Base-by-base conservation (phyloP, 305 asterid species). In the Solanum hybrid region DNA sequence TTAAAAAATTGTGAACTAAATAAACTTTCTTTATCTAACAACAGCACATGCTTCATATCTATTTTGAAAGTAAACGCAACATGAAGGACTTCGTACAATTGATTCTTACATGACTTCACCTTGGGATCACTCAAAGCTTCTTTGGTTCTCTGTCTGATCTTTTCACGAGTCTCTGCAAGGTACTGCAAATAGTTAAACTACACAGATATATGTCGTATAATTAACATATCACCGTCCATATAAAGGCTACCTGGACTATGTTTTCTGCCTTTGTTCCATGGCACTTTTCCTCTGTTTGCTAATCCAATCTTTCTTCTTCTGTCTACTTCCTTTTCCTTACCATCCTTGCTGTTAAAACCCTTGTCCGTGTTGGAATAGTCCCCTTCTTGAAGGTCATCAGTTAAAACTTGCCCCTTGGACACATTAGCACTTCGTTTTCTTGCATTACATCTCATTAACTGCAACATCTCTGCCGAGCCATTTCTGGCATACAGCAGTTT, bases 51-150 rank as follows among this genome's bases (percentile, higher is more conserved):
- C n/a, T 84, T 20, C 16, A 51, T 6, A 84, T 10, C 42, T 57
- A 20, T 85, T 31, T 57, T 22, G 4, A 33, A 31, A 84, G 88
- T 51, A 51, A 57, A 31, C 18, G 0, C 73, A 46, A 46, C 71
- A 2, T 83, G 75, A 84, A 84, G 22, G 40, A 84, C 88, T 20
- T 28, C 29, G 10, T 29, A 51, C 88, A 31, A 88, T 90, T 89
- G 95, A 91, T 93, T 94, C 99, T 96, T 96, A 96, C 99, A 95
- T 93, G 98, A 97, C 99, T 96, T 97, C 98, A 97, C 99, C 99
- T 97, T 96, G 98, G 99, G 99, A 83, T 96, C 97, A 90, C 91
- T 92, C 96, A 97, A 89, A 91, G 99, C 99, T 95, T 97, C 98
- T 94, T 88, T 96, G n/a, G 99, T 97, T 89, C 94, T 93, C 88